Base-by-base conservation (phyloP, 2,329 filamentous ascomycete genomes). In the Fusarium incarnatum region DNA sequence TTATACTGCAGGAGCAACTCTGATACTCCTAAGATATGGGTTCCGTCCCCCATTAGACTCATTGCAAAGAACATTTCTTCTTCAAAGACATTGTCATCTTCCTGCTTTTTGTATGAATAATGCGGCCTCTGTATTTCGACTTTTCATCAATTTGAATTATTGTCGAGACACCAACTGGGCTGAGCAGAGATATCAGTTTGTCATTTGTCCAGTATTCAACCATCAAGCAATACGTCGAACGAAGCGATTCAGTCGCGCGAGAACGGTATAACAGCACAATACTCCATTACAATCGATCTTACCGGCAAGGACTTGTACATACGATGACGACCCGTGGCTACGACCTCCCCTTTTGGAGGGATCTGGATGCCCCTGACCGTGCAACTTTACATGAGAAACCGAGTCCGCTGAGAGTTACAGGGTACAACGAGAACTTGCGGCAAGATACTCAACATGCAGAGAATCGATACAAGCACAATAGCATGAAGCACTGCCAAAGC, bases 331-430 rank as follows among this genome's bases (percentile, higher is more conserved):
- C 78, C 76, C 15, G 67, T 52, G 55, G 71, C 70, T 50, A 68
- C 64, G 45, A 74, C 52, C 56, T 77, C 68, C 18, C 72, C 77
- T 57, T 70, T 53, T 60, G 59, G 34, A 37, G 77, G 75, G 79
- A 78, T 72, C 67, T 81, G 76, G 67, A 74, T 73, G 63, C 77
- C 66, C 58, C 75, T 64, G 52, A 53, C 22, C 57, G 64, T 11
- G 61, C 62, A 59, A 74, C 42, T 72, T 25, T 32, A 15, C 50
- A 50, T 23, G 78, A 77, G 71, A 73, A 75, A 59, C 83, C 85
- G 20, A 80, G 80, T 32, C 87, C 87, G 13, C 75, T 88, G 34
- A 82, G 84, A 42, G 85, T 88, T 72, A 75, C 83, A 72, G 88
- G 87, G 73, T 78, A 78, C 34, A 46, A 49, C 11, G 56, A 15